Evolutionary conservation across 2,329 filamentous ascomycete species (phyloP).

Genomic region (Pseudocercospora macadamiae): DNA sequence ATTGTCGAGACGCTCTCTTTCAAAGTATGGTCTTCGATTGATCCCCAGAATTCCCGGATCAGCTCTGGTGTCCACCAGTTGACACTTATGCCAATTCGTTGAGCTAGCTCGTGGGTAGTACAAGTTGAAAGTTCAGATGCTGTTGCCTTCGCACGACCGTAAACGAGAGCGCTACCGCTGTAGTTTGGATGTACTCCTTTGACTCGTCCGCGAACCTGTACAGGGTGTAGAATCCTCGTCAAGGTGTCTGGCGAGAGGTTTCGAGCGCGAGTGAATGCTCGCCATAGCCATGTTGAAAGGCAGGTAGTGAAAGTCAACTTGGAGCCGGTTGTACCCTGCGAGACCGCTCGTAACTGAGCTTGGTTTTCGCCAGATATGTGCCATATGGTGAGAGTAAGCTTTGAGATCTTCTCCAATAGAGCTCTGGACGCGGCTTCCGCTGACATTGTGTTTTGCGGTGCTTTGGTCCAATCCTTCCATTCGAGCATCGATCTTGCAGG

Average conservation of each 20-base stretch:
- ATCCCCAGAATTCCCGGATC: slow-evolving; percentile 24
- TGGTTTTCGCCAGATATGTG: slow-evolving; percentile 14
- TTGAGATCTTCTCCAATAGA: slow-evolving; percentile 6
- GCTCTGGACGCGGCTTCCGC: slow-evolving; percentile 7
- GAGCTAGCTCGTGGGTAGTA: slow-evolving; percentile 1
- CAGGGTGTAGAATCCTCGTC: slow-evolving; percentile 10
- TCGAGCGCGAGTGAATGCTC: slow-evolving; percentile 11
- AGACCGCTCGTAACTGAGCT: slow-evolving; percentile 8
- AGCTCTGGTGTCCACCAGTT: slow-evolving; percentile 17
- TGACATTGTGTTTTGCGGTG: slow-evolving; percentile 13
- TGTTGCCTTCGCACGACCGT: slow-evolving; percentile 22
- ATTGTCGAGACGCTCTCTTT: slow-evolving; percentile 10
- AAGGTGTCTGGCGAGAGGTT: slow-evolving; percentile 11
- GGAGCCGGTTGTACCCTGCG: slow-evolving; percentile 3
- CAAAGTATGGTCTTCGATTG: slow-evolving; percentile 15
- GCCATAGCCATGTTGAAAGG: slow-evolving; percentile 18
- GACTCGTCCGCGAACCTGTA: slow-evolving; percentile 20
- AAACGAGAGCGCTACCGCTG: slow-evolving; percentile 20
- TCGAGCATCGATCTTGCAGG: slow-evolving; percentile 15
- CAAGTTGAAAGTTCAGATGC: slow-evolving; percentile 9
- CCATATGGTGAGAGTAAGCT: slow-evolving; percentile 16
- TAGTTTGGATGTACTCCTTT: slow-evolving; percentile 19
- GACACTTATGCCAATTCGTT: slow-evolving; percentile 18
- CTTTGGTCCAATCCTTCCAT: slow-evolving; percentile 21
- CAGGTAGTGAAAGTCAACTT: slow-evolving; percentile 19